Percentiles rank a stretch among this genome's conserved stretches.
phyloP scores from a whole-genome alignment of 805 yeast species.

The Grigorovia humatica region DNA sequence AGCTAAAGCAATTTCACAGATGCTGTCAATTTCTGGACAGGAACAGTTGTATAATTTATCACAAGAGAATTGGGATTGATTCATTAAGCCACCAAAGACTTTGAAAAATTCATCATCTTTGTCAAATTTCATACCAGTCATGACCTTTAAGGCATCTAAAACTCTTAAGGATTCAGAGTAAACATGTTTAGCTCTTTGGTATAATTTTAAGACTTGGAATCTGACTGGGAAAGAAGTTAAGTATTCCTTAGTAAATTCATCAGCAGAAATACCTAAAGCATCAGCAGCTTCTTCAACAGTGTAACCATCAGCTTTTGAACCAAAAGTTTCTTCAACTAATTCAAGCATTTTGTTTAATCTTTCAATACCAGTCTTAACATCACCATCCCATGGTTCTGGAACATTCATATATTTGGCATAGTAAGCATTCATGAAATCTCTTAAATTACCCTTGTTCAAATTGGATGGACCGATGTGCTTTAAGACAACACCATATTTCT shows the following conservation, averaged over 20 bases:
- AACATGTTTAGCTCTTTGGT: constrained; percentile 52
- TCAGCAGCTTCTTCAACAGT: constrained; percentile 39
- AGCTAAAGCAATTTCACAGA: constrained; percentile 42
- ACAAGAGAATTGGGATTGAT: constrained; percentile 48
- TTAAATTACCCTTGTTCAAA: constrained; percentile 41
- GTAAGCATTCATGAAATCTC: constrained; percentile 52
- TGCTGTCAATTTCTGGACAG: constrained; percentile 40
- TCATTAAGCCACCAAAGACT: constrained; percentile 45
- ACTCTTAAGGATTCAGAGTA: constrained; percentile 52
- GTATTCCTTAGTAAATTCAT: constrained; percentile 35
- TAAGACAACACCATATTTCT: constrained; percentile 34
- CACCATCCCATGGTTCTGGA: constrained; percentile 37
- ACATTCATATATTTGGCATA: constrained; percentile 23
- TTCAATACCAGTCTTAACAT: constrained; percentile 33
- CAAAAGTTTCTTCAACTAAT: constrained; percentile 36
- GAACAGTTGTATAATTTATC: constrained; percentile 43
- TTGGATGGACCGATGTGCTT: constrained; percentile 35
- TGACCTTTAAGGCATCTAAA: constrained; percentile 36
- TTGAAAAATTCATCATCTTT: constrained; percentile 28
- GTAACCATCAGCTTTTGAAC: constrained; percentile 36
- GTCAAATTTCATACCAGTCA: constrained; percentile 19
- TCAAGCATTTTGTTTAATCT: constrained; percentile 34
- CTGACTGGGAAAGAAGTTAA: constrained; percentile 45
- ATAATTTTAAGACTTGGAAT: constrained; percentile 42
- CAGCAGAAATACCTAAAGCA: constrained; percentile 32